Conservation (phyloP, 2,329 filamentous ascomycete genomes). For the Hirsutella rhossiliensis region DNA sequence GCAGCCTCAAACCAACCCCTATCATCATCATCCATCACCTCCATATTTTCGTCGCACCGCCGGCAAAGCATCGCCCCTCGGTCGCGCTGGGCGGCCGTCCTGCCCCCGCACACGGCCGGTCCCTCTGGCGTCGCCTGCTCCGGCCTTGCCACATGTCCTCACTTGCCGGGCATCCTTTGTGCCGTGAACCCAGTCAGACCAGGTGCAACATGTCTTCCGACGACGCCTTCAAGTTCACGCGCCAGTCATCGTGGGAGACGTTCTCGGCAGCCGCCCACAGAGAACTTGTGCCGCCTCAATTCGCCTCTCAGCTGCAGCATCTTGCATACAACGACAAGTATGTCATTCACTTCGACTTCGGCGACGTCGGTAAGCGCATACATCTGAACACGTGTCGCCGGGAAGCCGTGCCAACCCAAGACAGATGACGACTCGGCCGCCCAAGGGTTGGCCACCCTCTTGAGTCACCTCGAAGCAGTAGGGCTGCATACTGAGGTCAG, state of each 20-base stretch:
- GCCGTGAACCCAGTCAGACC: too few species aligned
- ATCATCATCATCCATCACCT: too few species aligned
- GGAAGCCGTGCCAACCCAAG: not conserved
- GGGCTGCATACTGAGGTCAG: constrained; percentile 62
- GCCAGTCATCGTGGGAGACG: constrained; percentile 1
- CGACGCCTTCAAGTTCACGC: not conserved
- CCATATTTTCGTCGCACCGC: too few species aligned
- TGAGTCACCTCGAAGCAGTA: constrained; percentile 46
- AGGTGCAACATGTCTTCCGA: constrained; percentile 1
- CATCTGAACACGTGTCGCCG: too few species aligned
- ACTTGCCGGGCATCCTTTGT: too few species aligned
- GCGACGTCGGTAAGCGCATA: constrained; percentile 16
- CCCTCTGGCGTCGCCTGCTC: too few species aligned
- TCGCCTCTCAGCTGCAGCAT: not conserved
- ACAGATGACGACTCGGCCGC: constrained; percentile 21
- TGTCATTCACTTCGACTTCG: constrained; percentile 26
- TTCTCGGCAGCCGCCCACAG: constrained; percentile 1
- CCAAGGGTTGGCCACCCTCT: constrained; percentile 29
- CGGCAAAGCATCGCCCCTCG: too few species aligned
- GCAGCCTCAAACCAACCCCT: too few species aligned
- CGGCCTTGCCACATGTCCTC: too few species aligned
- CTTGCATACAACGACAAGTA: constrained; percentile 24
- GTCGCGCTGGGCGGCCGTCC: too few species aligned
- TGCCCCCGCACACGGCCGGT: too few species aligned
- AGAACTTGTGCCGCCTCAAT: constrained; percentile 1